A percentile compares a stretch with the other conserved stretches of the same genome.
Conservation (phyloP, 148 eudicot species). For the Arbutus unedo region DNA sequence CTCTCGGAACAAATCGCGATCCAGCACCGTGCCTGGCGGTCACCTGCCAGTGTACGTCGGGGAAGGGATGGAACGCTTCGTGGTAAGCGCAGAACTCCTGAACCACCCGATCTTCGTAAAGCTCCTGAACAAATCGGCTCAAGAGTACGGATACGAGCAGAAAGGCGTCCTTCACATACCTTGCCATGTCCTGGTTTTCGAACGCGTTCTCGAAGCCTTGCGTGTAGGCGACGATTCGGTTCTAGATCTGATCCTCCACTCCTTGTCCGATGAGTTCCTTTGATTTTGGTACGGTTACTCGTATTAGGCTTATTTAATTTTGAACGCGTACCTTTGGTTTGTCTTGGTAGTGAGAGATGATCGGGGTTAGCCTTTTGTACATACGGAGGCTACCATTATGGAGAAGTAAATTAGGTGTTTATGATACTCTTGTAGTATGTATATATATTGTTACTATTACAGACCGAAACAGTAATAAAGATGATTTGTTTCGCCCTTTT, state of each 20-base stretch:
- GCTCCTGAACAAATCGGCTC: slow-evolving; percentile 68
- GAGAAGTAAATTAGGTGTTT: too few relatives aligned
- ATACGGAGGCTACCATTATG: too few relatives aligned
- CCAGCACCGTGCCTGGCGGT: slow-evolving; percentile 48
- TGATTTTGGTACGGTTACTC: neutral
- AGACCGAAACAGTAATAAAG: too few relatives aligned
- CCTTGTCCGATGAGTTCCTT: slow-evolving; percentile 22
- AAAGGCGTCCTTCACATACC: slow-evolving; percentile 75
- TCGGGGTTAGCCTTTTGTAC: too few relatives aligned
- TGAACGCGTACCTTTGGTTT: too few relatives aligned
- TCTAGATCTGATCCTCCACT: slow-evolving; percentile 39
- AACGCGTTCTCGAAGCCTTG: slow-evolving; percentile 52
- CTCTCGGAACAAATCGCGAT: slow-evolving; percentile 4
- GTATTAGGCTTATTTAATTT: too few relatives aligned
- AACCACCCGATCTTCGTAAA: slow-evolving; percentile 71
- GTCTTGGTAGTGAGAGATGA: too few relatives aligned
- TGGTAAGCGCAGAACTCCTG: slow-evolving; percentile 58
- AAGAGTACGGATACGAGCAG: slow-evolving; percentile 80
- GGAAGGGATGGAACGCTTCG: slow-evolving; percentile 72
- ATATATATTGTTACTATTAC: too few relatives aligned
- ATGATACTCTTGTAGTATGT: too few relatives aligned
- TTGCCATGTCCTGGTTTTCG: slow-evolving; percentile 65
- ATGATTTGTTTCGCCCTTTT: too few relatives aligned
- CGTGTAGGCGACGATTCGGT: slow-evolving; percentile 36
- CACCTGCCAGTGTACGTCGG: slow-evolving; percentile 86